Evolutionary conservation across 371 early-diverging fungal genomes (phyloP), one percentile per base, ranked within the genome.

Genomic region (Rhizopus delemar): DNA sequence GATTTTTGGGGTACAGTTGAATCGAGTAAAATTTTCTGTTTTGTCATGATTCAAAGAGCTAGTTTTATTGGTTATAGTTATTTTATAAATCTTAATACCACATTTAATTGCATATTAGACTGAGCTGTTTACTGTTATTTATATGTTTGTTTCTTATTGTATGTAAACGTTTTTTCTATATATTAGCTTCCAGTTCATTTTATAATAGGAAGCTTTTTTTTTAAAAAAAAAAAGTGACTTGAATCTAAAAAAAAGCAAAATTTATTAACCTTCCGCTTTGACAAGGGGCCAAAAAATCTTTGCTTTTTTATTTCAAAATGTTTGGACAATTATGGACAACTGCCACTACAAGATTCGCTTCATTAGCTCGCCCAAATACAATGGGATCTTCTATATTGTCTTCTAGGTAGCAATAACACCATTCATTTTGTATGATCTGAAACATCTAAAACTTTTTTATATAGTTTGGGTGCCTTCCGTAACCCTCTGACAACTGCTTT

Each of bases 381-480:
- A 52, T 58, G 53, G 56, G 62, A n/a, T 51, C 55, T 34, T 59
- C 55, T 48, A 67, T 67, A 55, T 53, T 67, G 31, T 62, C 67
- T 12, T 62, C 62, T n/a, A 62, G 54, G 62, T 66, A 59, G 56
- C 3, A 41, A 8, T 2, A 11, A 2, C 8, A 36, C 0, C 11
- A 8, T 36, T 36, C 11, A 8, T 36, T 36, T 36, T 8, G 6
- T 36, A 36, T 36, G 6, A n/a, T 34, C 8, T 29, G 59, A 48
- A 32, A 38, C 31, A 34, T 16, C n/a, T 15, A 41, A 34, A 50
- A 12, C 16, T 15, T 49, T 58, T 8, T 34, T 16, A 29, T 36
- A 15, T 50, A 65, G 69, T 33, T 32, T 70, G 50, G 60, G 50
- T 39, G 60, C 56, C 2, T 66, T 63, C 43, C 58, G 62, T 49